These are phyloP conservation scores for Allium cepa DNA, from an alignment of 106 monocot species.

Conservation along the genomic window DNA sequence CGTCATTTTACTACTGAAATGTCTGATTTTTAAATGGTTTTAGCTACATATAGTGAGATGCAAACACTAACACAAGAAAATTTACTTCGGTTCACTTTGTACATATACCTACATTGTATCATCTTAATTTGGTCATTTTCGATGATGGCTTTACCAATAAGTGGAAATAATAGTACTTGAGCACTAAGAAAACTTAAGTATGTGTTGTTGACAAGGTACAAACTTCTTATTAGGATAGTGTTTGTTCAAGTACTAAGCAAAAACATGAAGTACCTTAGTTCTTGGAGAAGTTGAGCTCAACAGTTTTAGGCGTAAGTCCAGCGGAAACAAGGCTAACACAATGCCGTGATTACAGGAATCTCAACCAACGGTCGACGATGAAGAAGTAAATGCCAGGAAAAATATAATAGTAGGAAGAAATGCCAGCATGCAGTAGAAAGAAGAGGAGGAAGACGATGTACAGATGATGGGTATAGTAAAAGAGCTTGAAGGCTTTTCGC, in stretches of 20 bases:
- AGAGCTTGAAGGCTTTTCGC: no score
- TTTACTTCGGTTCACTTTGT: no score
- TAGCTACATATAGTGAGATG: neutral
- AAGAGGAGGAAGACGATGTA: constrained; percentile 75
- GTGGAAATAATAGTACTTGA: neutral
- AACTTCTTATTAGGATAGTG: neutral
- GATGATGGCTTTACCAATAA: neutral
- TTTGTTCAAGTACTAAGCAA: neutral
- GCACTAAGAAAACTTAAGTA: neutral
- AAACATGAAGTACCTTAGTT: constrained; percentile 25
- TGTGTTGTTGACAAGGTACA: neutral
- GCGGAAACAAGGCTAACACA: no score
- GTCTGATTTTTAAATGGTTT: neutral
- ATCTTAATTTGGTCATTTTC: no score
- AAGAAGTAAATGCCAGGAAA: constrained; percentile 76
- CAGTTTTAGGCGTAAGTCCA: no score
- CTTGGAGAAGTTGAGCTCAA: constrained; percentile 90
- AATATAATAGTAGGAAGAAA: constrained; percentile 29
- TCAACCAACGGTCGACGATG: no score
- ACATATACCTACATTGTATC: no score
- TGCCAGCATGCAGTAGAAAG: constrained; percentile 49
- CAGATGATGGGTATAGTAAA: no score
- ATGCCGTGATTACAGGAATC: no score
- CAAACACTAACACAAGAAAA: no score
- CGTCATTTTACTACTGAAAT: no score